A percentile compares a stretch with the other conserved stretches of the same genome.
phyloP scores from a whole-genome alignment of 805 yeast species.

The Sporopachydermia quercuum region DNA sequence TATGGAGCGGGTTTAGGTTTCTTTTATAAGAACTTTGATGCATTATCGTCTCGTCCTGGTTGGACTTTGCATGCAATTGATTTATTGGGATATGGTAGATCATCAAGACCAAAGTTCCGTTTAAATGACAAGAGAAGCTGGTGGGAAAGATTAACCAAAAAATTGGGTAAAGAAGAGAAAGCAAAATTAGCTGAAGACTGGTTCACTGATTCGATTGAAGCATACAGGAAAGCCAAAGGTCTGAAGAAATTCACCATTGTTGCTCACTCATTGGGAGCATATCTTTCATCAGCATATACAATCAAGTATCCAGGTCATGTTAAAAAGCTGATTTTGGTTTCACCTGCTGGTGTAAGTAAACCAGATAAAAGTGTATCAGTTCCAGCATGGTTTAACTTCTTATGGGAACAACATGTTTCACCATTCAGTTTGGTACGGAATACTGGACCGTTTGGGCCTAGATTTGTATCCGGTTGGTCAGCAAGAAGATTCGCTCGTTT shows the following conservation, averaged over 20 bases:
- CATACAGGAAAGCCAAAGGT: conserved; percentile 43
- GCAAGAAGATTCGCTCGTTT: conserved; percentile 60
- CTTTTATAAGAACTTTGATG: conserved; percentile 1
- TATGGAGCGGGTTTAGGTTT: conserved; percentile 3
- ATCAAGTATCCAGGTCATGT: conserved; percentile 46
- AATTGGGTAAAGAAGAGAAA: conserved; percentile 19
- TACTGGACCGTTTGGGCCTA: conserved; percentile 73
- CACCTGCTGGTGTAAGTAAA: conserved; percentile 77
- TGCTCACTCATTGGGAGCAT: conserved; percentile 93
- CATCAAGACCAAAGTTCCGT: conserved; percentile 63
- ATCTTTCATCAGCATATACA: conserved; percentile 56
- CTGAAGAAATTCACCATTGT: conserved; percentile 39
- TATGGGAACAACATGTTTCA: conserved; percentile 80
- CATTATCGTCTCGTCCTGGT: conserved; percentile 15
- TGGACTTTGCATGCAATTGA: conserved; percentile 83
- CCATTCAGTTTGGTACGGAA: conserved; percentile 73
- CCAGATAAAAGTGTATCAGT: conserved; percentile 29
- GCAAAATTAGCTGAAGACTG: conserved; percentile 40
- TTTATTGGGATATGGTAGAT: conserved; percentile 79
- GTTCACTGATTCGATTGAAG: conserved; percentile 48
- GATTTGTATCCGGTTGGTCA: conserved; percentile 82
- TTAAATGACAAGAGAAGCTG: conserved; percentile 13
- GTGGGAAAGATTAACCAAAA: conserved; percentile 11
- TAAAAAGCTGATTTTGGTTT: conserved; percentile 55
- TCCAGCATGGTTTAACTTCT: conserved; percentile 62